These are phyloP conservation scores for Penicillium alfredii DNA, from an alignment of 495 filamentous ascomycete genomes.

Conservation along the genomic window DNA sequence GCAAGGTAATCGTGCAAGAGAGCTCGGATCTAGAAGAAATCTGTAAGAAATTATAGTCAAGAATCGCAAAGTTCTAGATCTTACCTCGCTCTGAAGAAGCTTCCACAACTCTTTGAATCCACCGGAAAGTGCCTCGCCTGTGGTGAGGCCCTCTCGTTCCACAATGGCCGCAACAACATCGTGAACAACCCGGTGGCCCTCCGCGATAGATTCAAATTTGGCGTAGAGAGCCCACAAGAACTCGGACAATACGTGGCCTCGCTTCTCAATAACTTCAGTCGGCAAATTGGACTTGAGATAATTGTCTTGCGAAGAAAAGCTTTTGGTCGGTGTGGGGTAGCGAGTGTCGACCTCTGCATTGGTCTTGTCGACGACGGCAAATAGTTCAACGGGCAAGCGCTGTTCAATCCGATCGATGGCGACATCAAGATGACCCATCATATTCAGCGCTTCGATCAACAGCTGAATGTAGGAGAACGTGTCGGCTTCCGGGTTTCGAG, in stretches of 20 bases:
- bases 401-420: conserved; percentile 89
- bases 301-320: conserved; percentile 43
- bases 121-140: conserved; percentile 54
- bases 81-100: conserved; percentile 70
- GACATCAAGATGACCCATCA: conserved; percentile 74
- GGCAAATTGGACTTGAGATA: conserved; percentile 48
- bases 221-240: conserved; percentile 88
- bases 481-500: conserved; percentile 89
- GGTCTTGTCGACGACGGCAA: conserved; percentile 88
- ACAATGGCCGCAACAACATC: conserved; percentile 81
- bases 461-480: conserved; percentile 90
- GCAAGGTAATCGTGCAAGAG: conserved; percentile 95
- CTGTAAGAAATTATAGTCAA: conserved; percentile 27
- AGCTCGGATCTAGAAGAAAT: conserved; percentile 64
- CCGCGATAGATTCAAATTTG: conserved; percentile 93
- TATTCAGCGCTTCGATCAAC: conserved; percentile 81
- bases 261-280: conserved; percentile 60
- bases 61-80: not conserved
- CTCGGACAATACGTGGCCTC: conserved; percentile 79
- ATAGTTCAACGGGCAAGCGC: conserved; percentile 87
- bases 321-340: conserved; percentile 65
- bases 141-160: conserved; percentile 61
- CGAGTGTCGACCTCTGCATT: conserved; percentile 89
- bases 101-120: conserved; percentile 95
- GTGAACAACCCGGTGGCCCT: conserved; percentile 89